Percentiles rank a stretch among this genome's conserved stretches.
Conservation (phyloP, 2,329 filamentous ascomycete species). For the Escovopsis sp. region DNA sequence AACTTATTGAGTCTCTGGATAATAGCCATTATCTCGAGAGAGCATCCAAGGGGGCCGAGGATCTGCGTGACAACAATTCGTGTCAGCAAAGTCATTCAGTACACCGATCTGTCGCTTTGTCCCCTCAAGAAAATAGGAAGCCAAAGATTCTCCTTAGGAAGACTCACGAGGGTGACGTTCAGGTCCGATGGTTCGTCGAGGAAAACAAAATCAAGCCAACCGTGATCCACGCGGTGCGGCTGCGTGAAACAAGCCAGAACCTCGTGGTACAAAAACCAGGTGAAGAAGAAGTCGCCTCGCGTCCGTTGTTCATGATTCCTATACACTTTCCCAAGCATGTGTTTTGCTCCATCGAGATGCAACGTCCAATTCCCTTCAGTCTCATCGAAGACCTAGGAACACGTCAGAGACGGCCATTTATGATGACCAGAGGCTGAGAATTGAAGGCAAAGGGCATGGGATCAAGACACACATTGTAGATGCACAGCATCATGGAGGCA, state of each 20-base stretch:
- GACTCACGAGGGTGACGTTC: slow-evolving; percentile 5
- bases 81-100: neutral
- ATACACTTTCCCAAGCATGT: slow-evolving; percentile 16
- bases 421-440: neutral
- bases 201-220: slow-evolving; percentile 3
- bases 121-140: no score
- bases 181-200: slow-evolving; percentile 2
- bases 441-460: neutral
- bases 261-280: slow-evolving; percentile 33
- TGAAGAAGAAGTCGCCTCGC: slow-evolving; percentile 24
- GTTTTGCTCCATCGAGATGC: slow-evolving; percentile 28
- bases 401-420: neutral
- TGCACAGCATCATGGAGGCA: slow-evolving; percentile 34
- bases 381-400: slow-evolving; percentile 29
- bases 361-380: slow-evolving; percentile 29
- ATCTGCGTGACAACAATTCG: slow-evolving; percentile 14
- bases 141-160: no score
- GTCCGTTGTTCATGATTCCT: slow-evolving; percentile 9
- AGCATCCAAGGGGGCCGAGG: slow-evolving; percentile 31
- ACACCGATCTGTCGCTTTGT: no score
- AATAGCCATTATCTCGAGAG: slow-evolving; percentile 27
- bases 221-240: slow-evolving; percentile 8
- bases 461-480: slow-evolving; percentile 26
- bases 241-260: slow-evolving; percentile 29
- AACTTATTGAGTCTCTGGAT: slow-evolving; percentile 27